Conservation (phyloP, 768 basidiomycete species). For the Pilatotrama ljubarskyi region DNA sequence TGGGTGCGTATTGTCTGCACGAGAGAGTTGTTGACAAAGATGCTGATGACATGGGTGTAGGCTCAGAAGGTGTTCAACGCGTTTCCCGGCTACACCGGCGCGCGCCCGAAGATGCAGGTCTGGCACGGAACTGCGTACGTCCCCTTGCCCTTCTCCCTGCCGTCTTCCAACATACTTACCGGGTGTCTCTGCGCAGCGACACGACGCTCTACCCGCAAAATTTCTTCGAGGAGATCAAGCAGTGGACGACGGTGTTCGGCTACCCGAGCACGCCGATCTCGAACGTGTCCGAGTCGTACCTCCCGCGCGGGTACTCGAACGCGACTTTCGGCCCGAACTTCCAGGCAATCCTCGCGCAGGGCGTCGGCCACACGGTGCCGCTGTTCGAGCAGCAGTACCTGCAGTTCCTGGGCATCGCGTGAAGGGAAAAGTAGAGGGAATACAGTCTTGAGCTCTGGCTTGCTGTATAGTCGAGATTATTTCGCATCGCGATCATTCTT, state of each 20-base stretch:
- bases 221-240: conserved; percentile 51
- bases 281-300: conserved; percentile 37
- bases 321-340: conserved; percentile 49
- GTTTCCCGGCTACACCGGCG: conserved; percentile 55
- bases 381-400: conserved; percentile 24
- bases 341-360: conserved; percentile 48
- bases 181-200: conserved; percentile 38
- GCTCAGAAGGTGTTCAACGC: conserved; percentile 47
- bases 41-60: conserved; percentile 19
- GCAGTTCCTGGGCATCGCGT: conserved; percentile 23
- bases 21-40: no score
- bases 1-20: conserved; percentile 31
- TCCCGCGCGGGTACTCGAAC: conserved; percentile 46
- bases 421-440: background rate
- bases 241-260: conserved; percentile 57
- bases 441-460: background rate
- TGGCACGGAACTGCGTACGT: conserved; percentile 54
- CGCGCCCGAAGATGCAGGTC: conserved; percentile 50
- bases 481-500: background rate
- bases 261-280: conserved; percentile 42
- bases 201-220: conserved; percentile 51
- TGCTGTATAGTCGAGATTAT: background rate
- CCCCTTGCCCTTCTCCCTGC: background rate
- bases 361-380: conserved; percentile 46
- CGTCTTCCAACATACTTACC: background rate